Conservation (phyloP, 2,329 filamentous ascomycete species). For the Botryotinia narcissicola region DNA sequence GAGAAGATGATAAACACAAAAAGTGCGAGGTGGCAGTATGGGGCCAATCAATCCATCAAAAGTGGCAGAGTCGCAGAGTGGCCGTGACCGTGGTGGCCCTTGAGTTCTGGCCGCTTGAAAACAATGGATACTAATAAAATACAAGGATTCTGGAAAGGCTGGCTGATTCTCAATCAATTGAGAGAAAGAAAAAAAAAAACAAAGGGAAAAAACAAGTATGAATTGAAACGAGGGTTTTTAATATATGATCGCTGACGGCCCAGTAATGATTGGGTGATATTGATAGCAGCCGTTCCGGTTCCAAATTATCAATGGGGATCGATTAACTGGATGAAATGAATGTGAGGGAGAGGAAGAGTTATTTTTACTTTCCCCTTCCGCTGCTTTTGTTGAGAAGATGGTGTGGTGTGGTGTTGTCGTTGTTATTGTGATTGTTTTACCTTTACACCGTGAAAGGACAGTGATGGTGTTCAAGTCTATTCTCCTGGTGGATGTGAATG, state of each 20-base stretch:
- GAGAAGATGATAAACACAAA: not conserved
- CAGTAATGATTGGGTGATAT: constrained; percentile 12
- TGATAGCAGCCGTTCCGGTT: constrained; percentile 12
- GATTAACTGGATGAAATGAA: not conserved
- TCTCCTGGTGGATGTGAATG: not conserved
- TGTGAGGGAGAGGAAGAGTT: not conserved
- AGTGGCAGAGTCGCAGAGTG: constrained; percentile 16
- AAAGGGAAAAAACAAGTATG: not conserved
- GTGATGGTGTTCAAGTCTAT: not conserved
- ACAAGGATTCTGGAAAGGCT: not conserved
- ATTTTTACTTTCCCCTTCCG: constrained; percentile 11
- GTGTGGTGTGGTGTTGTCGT: not conserved
- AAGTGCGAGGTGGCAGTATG: constrained; percentile 16
- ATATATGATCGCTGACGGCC: constrained; percentile 2
- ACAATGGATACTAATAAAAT: not conserved
- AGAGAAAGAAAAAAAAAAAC: not conserved
- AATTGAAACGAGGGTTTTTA: constrained; percentile 5
- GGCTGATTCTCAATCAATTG: constrained; percentile 10
- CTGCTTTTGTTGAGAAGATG: not conserved
- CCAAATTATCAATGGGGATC: not conserved
- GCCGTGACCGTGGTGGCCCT: not conserved
- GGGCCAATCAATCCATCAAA: constrained; percentile 17
- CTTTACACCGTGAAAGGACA: not conserved
- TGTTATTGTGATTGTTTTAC: not conserved
- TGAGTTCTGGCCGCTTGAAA: constrained; percentile 5